A percentile compares a stretch with the other conserved stretches of the same genome.
These are phyloP conservation scores for Lumnitzera racemosa DNA, from an alignment of 345 rosid genomes.

Conservation along the genomic window DNA sequence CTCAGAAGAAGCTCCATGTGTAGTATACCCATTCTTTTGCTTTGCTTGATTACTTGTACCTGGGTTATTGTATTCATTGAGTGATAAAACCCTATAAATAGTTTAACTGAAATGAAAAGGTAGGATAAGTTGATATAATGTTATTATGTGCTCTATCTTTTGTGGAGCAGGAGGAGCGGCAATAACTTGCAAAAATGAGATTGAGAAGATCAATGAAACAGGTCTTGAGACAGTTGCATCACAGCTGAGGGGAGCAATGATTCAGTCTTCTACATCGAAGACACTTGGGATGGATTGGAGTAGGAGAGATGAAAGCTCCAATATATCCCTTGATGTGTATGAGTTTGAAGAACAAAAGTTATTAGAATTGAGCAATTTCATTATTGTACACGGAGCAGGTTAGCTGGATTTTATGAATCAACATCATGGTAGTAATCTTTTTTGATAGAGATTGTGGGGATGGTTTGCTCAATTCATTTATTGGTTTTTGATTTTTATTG, in stretches of 20 bases:
- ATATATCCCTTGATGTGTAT: constrained; percentile 31
- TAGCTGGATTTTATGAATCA: constrained; percentile 4
- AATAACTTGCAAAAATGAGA: constrained; percentile 75
- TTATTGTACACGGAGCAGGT: constrained; percentile 98
- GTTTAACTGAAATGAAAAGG: not conserved
- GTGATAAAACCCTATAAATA: not conserved
- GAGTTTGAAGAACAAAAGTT: constrained; percentile 26
- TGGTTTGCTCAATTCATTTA: not conserved
- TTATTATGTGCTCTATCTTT: not conserved
- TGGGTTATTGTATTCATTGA: too few species aligned
- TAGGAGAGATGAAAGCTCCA: constrained; percentile 54
- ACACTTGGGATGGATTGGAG: constrained; percentile 86
- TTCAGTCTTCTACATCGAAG: constrained; percentile 24
- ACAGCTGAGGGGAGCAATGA: constrained; percentile 64
- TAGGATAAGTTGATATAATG: not conserved
- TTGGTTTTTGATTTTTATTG: not conserved
- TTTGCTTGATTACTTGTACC: too few species aligned
- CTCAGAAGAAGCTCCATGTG: too few species aligned
- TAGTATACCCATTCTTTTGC: too few species aligned
- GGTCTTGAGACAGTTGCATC: constrained; percentile 49
- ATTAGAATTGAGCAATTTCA: constrained; percentile 38
- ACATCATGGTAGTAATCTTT: not conserved
- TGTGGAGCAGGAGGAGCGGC: constrained; percentile 73
- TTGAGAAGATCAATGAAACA: constrained; percentile 75
- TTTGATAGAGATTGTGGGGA: not conserved